phyloP scores from a whole-genome alignment of 768 basidiomycete species.

The Daedalea quercina region DNA sequence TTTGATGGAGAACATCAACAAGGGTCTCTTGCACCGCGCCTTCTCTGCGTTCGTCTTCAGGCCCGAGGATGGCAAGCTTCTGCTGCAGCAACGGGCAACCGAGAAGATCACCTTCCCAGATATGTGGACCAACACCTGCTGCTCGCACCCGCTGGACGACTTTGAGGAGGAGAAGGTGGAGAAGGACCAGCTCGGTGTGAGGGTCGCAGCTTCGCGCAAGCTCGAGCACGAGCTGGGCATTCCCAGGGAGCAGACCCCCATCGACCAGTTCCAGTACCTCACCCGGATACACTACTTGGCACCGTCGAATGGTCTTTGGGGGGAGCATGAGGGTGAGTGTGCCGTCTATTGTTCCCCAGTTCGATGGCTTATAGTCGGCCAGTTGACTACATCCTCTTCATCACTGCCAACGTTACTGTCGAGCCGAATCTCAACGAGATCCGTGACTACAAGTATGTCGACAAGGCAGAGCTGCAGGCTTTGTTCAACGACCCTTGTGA shows the following conservation, averaged over 20 bases:
- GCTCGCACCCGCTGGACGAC: conserved; percentile 93
- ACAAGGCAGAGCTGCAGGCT: conserved; percentile 78
- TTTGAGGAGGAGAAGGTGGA: conserved; percentile 80
- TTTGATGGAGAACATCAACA: conserved; percentile 93
- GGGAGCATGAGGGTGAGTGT: conserved; percentile 88
- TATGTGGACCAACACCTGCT: conserved; percentile 99
- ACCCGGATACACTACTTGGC: conserved; percentile 97
- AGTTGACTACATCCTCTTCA: conserved; percentile 98
- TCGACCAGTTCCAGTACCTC: conserved; percentile 88
- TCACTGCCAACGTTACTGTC: conserved; percentile 83
- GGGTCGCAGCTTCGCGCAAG: conserved; percentile 89
- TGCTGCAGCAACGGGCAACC: conserved; percentile 92
- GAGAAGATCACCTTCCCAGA: conserved; percentile 99
- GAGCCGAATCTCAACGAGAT: conserved; percentile 87
- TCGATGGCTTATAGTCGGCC: conserved; percentile 3
- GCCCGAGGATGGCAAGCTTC: conserved; percentile 86
- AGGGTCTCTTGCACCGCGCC: conserved; percentile 91
- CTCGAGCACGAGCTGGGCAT: conserved; percentile 97
- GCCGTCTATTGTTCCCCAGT: not conserved
- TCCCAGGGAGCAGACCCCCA: conserved; percentile 64
- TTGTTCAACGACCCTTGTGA: conserved; percentile 84
- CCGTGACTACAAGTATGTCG: conserved; percentile 83
- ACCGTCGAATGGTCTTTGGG: conserved; percentile 89
- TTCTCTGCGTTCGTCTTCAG: conserved; percentile 98
- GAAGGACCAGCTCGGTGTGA: conserved; percentile 73